These are phyloP conservation scores for Polytolypa hystricis DNA, from an alignment of 2,329 filamentous ascomycete genomes.

Conservation along the genomic window DNA sequence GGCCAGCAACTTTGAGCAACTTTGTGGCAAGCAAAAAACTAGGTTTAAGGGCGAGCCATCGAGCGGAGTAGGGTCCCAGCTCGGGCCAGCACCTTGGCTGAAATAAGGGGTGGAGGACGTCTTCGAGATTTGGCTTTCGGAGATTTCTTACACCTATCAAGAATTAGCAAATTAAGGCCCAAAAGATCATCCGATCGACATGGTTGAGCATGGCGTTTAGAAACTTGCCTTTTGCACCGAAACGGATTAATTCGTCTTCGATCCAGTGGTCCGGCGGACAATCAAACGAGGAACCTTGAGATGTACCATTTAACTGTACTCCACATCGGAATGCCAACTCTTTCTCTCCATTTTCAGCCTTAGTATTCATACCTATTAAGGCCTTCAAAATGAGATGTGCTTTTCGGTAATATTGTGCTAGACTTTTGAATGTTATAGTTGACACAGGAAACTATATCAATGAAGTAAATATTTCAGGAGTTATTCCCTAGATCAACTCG, in stretches of 20 bases:
- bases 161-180: too few relatives aligned
- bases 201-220: too few relatives aligned
- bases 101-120: slow-evolving; percentile 5
- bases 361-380: too few relatives aligned
- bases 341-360: too few relatives aligned
- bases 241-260: slow-evolving; percentile 4
- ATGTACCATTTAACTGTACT: slow-evolving; percentile 2
- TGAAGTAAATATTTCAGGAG: background rate
- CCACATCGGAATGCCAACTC: too few relatives aligned
- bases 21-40: slow-evolving; percentile 7
- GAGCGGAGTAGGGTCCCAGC: background rate
- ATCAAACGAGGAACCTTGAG: slow-evolving; percentile 7
- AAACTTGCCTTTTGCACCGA: slow-evolving; percentile 4
- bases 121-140: slow-evolving; percentile 4
- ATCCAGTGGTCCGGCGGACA: slow-evolving; percentile 6
- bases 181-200: too few relatives aligned
- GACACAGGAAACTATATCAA: too few relatives aligned
- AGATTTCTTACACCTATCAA: too few relatives aligned
- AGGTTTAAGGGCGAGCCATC: slow-evolving; percentile 5
- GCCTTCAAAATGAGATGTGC: too few relatives aligned
- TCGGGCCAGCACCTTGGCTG: slow-evolving; percentile 6
- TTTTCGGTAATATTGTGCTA: too few relatives aligned
- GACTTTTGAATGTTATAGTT: too few relatives aligned
- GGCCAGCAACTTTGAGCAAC: slow-evolving; percentile 5
- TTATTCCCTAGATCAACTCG: too few relatives aligned